A percentile compares a stretch with the other conserved stretches of the same genome.
These are phyloP conservation scores for Leucocoprinus leucothites DNA, from an alignment of 768 basidiomycete genomes.

Conservation along the genomic window DNA sequence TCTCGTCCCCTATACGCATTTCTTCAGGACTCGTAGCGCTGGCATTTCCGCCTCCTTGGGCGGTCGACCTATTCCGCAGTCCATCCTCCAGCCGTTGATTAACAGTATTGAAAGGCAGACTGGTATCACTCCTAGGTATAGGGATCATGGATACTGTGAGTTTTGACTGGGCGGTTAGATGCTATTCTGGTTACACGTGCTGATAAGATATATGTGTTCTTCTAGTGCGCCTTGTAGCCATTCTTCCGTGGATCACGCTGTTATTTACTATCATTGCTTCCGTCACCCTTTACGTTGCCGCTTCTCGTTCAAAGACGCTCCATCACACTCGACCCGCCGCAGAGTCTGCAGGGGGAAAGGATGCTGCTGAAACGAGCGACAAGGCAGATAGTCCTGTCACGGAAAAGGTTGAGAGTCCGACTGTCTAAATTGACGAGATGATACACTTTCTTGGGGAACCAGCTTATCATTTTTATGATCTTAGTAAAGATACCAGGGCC, in stretches of 20 bases:
- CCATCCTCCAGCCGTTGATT: not conserved
- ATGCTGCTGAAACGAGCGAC: not conserved
- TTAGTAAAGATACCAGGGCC: too few species aligned
- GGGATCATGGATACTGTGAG: constrained; percentile 2
- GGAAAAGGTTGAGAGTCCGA: not conserved
- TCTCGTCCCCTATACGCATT: constrained; percentile 40
- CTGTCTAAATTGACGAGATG: too few species aligned
- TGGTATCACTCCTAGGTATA: not conserved
- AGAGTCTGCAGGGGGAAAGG: not conserved
- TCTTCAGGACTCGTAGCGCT: constrained; percentile 37
- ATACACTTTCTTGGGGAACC: too few species aligned
- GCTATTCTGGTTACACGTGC: not conserved
- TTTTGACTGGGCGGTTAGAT: not conserved
- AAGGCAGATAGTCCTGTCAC: not conserved
- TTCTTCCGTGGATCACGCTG: constrained; percentile 7
- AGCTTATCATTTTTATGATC: too few species aligned
- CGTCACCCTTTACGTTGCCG: constrained; percentile 1
- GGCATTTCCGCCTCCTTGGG: constrained; percentile 26
- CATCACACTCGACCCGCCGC: not conserved
- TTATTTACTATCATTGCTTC: constrained; percentile 6
- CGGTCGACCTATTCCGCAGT: not conserved
- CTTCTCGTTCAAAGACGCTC: not conserved
- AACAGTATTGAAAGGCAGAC: not conserved
- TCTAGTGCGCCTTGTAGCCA: constrained; percentile 9
- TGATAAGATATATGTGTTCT: not conserved